Evolutionary conservation across 495 filamentous ascomycete species (phyloP).

Genomic region (Hypoxylon perforatum): DNA sequence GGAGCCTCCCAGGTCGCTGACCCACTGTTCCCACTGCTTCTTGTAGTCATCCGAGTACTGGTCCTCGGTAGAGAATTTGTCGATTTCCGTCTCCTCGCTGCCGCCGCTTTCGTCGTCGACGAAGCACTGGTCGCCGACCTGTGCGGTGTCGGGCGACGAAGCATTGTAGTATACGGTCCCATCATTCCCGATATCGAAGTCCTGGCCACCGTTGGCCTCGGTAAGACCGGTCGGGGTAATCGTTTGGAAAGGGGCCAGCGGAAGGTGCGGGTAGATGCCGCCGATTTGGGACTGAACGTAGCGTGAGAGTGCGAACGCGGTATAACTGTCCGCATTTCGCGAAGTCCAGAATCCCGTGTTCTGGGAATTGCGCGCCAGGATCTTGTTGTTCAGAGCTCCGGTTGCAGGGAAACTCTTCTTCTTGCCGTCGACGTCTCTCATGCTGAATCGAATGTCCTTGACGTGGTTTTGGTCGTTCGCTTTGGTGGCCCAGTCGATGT

Average conservation of each 20-base stretch:
- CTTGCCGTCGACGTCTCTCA: constrained; percentile 1
- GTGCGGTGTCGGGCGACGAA: not conserved
- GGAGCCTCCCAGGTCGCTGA: not conserved
- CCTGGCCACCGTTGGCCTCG: not conserved
- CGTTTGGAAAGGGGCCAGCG: not conserved
- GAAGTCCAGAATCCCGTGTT: constrained; percentile 3
- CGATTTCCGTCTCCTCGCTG: not conserved
- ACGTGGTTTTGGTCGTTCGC: not conserved
- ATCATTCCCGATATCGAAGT: not conserved
- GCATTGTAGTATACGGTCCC: not conserved
- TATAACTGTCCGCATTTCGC: constrained; percentile 8
- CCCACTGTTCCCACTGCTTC: constrained; percentile 4
- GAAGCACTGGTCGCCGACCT: not conserved
- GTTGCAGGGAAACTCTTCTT: not conserved
- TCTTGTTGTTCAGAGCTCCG: constrained; percentile 1
- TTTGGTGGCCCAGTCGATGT: constrained; percentile 4
- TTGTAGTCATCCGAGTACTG: constrained; percentile 1
- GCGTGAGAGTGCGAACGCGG: not conserved
- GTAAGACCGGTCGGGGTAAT: not conserved
- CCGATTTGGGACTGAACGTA: constrained; percentile 9
- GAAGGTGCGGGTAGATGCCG: constrained; percentile 4
- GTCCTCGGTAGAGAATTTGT: constrained; percentile 3
- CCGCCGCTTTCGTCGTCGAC: not conserved
- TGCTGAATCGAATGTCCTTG: constrained; percentile 1
- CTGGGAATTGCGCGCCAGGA: not conserved